Conservation (phyloP, 225 moss, liverwort and hornwort species). For the Lunularia cruciata region DNA sequence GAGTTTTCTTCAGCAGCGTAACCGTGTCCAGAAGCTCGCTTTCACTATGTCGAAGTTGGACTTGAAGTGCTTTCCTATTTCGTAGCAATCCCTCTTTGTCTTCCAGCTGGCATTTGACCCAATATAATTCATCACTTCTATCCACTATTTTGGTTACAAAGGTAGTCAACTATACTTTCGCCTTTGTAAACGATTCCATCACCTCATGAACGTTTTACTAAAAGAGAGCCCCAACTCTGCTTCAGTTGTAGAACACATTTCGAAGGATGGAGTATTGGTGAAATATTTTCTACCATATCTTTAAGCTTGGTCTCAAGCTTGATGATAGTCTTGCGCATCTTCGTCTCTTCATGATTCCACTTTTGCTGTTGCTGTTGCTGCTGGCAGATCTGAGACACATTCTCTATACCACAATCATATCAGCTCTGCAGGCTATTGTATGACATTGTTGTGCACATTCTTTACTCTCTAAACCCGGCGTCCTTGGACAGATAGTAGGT, state of each 20-base stretch:
- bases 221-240: too few species aligned
- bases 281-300: constrained; percentile 47
- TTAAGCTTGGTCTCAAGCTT: constrained; percentile 55
- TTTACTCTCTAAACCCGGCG: too few species aligned
- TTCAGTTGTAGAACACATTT: too few species aligned
- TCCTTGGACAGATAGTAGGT: too few species aligned
- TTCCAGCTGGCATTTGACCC: constrained; percentile 63
- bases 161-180: too few species aligned
- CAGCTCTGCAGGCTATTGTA: neutral
- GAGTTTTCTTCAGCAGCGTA: constrained; percentile 58
- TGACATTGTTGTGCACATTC: neutral
- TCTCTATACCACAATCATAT: constrained; percentile 3
- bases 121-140: too few species aligned
- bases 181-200: too few species aligned
- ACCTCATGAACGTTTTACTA: too few species aligned
- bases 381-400: constrained; percentile 35
- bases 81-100: constrained; percentile 36
- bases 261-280: too few species aligned
- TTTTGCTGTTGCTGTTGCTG: constrained; percentile 52
- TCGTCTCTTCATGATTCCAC: constrained; percentile 62
- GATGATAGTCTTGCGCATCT: constrained; percentile 50
- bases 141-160: too few species aligned
- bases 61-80: constrained; percentile 52
- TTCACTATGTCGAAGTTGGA: constrained; percentile 52
- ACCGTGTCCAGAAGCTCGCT: constrained; percentile 73